Percentiles rank a stretch among this genome's conserved stretches.
Conservation (phyloP, 1,139 yeast species). For the Geotrichum klebahnii region DNA sequence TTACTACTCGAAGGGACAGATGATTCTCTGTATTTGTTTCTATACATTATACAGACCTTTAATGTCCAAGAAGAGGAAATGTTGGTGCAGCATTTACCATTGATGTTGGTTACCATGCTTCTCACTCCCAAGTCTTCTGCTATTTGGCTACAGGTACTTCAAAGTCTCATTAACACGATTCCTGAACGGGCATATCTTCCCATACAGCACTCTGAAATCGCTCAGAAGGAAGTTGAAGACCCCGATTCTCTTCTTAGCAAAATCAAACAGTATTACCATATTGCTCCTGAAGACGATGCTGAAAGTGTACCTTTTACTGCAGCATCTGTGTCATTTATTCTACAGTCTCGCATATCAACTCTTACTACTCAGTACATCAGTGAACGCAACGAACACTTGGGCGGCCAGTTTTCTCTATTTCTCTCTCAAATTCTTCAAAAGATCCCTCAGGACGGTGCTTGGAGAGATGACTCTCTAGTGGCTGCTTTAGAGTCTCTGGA, state of each 20-base stretch:
- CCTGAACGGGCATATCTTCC: slow-evolving; percentile 60
- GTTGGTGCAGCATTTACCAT: slow-evolving; percentile 69
- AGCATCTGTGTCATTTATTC: slow-evolving; percentile 45
- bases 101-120: slow-evolving; percentile 53
- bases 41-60: slow-evolving; percentile 60
- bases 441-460: slow-evolving; percentile 43
- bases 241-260: slow-evolving; percentile 32
- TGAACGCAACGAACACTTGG: slow-evolving; percentile 25
- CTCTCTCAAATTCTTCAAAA: slow-evolving; percentile 46
- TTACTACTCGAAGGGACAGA: slow-evolving; percentile 34
- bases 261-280: slow-evolving; percentile 38
- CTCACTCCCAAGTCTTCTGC: slow-evolving; percentile 28
- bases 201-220: slow-evolving; percentile 41
- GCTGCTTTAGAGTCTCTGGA: slow-evolving; percentile 35
- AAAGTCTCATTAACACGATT: slow-evolving; percentile 45
- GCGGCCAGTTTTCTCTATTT: slow-evolving; percentile 40
- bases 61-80: slow-evolving; percentile 83
- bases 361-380: slow-evolving; percentile 38
- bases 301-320: slow-evolving; percentile 46
- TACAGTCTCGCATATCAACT: slow-evolving; percentile 41
- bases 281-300: slow-evolving; percentile 32
- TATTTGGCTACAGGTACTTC: slow-evolving; percentile 43
- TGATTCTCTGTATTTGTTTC: slow-evolving; percentile 40
- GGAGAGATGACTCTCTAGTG: slow-evolving; percentile 39
- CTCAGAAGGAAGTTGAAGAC: slow-evolving; percentile 23